Evolutionary conservation across 148 eudicot genomes (phyloP), one percentile per base, ranked within the genome.

Genomic region (Arctostaphylos glauca): DNA sequence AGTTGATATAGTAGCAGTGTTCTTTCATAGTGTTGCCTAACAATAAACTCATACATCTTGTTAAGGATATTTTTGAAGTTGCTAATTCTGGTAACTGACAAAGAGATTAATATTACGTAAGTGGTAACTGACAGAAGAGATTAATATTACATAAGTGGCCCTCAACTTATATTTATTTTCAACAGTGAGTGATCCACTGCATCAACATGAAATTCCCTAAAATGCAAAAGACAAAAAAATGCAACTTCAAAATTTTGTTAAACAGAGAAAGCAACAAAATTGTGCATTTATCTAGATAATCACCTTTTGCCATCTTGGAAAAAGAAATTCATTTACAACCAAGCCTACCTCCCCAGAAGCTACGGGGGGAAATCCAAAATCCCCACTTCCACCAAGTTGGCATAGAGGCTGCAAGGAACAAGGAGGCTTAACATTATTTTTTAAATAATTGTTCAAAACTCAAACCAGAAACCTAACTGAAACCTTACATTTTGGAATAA

Each of bases 251-350:
- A 6, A 21, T 21, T 64, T 5, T 64, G 76, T 46, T 44, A 46
- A 5, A 5, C 18, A 46, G 14, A 49, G 6, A 41, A 58, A 66
- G 67, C 66, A 80, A 81, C 18, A 10, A 75, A 21, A n/a, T n/a
- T 19, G 31, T 54, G 50, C 67, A 2, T 48, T 38, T 23, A 8
- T 4, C 53, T 8, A 77, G 67, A 7, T 7, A 62, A 81, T 86
- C 81, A 90, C 93, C 90, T 89, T 91, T 62, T 92, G 87, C 98
- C 98, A 95, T 77, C 98, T 82, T 68, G 93, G 91, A 83, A 95
- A 89, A 59, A 84, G 87, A 87, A 95, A 93, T 87, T 95, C 98
- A 82, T 95, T 95, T n/a, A 89, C 83, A 59, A 93, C 76, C 41
- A 93, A 88, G 74, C 93, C 98, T 77, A 92, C 86, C 90, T 93